phyloP scores from a whole-genome alignment of 2,329 filamentous ascomycete species.

The Aspergillus pseudoglaucus region DNA sequence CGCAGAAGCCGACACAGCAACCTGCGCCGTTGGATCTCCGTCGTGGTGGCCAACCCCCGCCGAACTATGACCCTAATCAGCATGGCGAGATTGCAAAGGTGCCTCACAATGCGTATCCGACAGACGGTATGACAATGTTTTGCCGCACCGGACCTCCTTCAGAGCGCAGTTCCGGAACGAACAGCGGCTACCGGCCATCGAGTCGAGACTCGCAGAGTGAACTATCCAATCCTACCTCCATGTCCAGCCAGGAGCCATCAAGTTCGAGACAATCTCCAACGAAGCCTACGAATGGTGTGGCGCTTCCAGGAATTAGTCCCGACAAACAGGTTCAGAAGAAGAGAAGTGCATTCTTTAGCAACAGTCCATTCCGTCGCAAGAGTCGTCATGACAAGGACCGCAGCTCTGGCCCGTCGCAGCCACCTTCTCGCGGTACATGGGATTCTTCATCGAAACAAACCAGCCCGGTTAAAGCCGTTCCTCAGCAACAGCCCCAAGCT shows the following conservation, averaged over 20 bases:
- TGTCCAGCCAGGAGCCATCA: constrained; percentile 75
- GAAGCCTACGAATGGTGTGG: constrained; percentile 48
- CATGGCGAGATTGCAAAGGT: constrained; percentile 60
- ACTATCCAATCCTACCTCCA: constrained; percentile 79
- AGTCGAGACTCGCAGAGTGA: constrained; percentile 88
- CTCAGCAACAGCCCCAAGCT: constrained; percentile 14
- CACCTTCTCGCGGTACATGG: constrained; percentile 49
- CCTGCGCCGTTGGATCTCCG: constrained; percentile 34
- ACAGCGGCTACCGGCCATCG: constrained; percentile 63
- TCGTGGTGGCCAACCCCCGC: constrained; percentile 35
- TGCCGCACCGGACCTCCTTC: constrained; percentile 70
- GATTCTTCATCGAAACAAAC: constrained; percentile 38
- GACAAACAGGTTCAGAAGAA: constrained; percentile 64
- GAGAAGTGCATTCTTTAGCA: constrained; percentile 85
- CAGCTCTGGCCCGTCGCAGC: constrained; percentile 23
- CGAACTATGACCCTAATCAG: constrained; percentile 52
- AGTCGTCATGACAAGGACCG: constrained; percentile 69
- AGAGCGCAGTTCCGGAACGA: constrained; percentile 60
- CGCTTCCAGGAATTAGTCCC: constrained; percentile 37
- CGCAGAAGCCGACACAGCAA: constrained; percentile 44
- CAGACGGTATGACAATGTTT: constrained; percentile 96
- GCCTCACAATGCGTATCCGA: constrained; percentile 88
- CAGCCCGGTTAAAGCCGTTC: constrained; percentile 39
- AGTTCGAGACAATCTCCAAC: constrained; percentile 68
- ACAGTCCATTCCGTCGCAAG: constrained; percentile 87